Base-by-base conservation (phyloP, 768 basidiomycete genomes). In the Roridomyces roridus region DNA sequence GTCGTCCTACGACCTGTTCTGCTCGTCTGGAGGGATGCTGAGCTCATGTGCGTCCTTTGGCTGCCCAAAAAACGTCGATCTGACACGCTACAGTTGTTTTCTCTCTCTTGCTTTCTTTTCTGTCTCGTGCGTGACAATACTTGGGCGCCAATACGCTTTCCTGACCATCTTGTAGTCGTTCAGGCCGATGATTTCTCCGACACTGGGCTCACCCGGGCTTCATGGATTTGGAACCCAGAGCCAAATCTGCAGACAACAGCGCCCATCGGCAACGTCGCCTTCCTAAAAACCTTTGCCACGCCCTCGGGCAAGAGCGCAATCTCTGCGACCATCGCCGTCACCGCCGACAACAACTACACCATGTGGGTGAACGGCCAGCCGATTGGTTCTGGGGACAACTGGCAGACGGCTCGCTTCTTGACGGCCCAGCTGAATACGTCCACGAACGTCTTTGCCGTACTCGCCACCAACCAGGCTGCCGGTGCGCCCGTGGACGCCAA, bases 161-260 rank as follows among this genome's bases (percentile, higher is more conserved):
- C n/a, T n/a, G n/a, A n/a, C n/a, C n/a, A n/a, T 34, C 31, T 34
- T 8, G 31, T 15, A 34, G 31, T 34, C 4, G 31, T 8, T 8
- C 31, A 34, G 7, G 31, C 31, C 15, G 57, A 59, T 20, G 51
- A 56, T 1, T 43, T 62, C 26, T 34, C 43, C 15, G 39, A 51
- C 46, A 62, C 24, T 17, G 52, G 41, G 23, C 40, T 62, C 6
- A 12, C 51, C 5, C 21, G 11, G 3, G 61, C 61, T 14, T 50
- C 41, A 28, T 62, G 61, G 61, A 62, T 62, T n/a, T 62, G 61
- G 61, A 43, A 51, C 7, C 52, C 61, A 10, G 48, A 55, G 21
- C 52, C 60, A 5, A 29, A 54, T 36, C n/a, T 58, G 5, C 5
- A 23, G 10, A 42, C 43, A 7, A 55, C 46, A 2, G 61, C 56